A percentile compares a stretch with the other conserved stretches of the same genome.
phyloP scores from a whole-genome alignment of 2,329 filamentous ascomycete genomes.

The Botrytis fabae region DNA sequence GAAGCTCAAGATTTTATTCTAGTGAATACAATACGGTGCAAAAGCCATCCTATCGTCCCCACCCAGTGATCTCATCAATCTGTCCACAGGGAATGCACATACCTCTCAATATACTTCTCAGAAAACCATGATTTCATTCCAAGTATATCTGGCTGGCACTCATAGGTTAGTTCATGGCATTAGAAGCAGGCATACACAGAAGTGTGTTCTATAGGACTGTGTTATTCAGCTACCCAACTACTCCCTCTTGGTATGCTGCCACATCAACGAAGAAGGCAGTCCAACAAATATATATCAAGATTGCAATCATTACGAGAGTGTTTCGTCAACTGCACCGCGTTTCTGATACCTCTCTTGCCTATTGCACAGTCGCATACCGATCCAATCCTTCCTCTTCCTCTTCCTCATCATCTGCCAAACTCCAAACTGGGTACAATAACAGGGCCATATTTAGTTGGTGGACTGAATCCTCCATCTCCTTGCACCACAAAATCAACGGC shows the following conservation, averaged over 20 bases:
- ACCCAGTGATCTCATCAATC: neutral
- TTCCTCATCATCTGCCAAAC: conserved; percentile 57
- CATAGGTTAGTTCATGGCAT: neutral
- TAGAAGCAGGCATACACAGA: neutral
- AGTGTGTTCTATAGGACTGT: neutral
- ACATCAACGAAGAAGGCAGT: neutral
- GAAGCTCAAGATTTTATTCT: neutral
- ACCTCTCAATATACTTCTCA: neutral
- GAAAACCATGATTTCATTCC: neutral
- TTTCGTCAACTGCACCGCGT: neutral
- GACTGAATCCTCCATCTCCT: conserved; percentile 76
- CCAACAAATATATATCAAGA: neutral
- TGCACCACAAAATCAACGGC: conserved; percentile 98
- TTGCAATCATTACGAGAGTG: neutral
- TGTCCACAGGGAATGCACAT: neutral
- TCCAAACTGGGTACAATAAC: conserved; percentile 90
- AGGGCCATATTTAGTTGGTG: conserved; percentile 92
- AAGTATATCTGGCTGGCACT: neutral
- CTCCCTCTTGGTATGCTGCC: conserved; percentile 30
- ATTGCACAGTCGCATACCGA: neutral
- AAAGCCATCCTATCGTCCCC: neutral
- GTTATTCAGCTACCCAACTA: conserved; percentile 16
- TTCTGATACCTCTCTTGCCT: neutral
- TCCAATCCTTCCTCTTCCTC: conserved; percentile 7
- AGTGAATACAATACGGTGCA: too few species aligned